Evolutionary conservation across 495 filamentous ascomycete genomes (phyloP).

Genomic region (Penicillium salamii): DNA sequence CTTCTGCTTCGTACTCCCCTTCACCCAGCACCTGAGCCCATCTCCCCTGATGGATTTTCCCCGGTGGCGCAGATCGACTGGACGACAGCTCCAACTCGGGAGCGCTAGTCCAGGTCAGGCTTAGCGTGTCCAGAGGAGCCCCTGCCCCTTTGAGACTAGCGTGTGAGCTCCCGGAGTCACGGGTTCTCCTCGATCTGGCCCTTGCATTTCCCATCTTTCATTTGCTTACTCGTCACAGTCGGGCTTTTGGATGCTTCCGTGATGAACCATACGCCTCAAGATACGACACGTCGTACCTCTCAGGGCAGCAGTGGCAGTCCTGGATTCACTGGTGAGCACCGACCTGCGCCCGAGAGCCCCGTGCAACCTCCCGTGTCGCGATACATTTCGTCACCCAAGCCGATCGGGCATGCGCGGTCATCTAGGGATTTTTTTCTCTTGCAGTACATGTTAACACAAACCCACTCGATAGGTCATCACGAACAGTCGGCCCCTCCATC

Average conservation of each 20-base stretch:
- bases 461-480: conserved; percentile 25
- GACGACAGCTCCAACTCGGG: conserved; percentile 37
- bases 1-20: background rate
- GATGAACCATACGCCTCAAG: conserved; percentile 32
- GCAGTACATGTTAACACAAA: background rate
- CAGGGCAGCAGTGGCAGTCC: conserved; percentile 38
- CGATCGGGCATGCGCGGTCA: conserved; percentile 1
- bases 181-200: conserved; percentile 32
- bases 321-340: conserved; percentile 35
- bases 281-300: conserved; percentile 33
- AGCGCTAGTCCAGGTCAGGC: conserved; percentile 29
- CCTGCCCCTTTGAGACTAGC: conserved; percentile 28
- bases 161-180: conserved; percentile 42
- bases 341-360: conserved; percentile 4
- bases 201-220: conserved; percentile 12
- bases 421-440: conserved; percentile 1
- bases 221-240: conserved; percentile 5
- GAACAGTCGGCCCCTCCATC: conserved; percentile 44
- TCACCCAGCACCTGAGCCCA: background rate
- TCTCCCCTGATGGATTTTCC: conserved; percentile 22
- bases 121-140: conserved; percentile 20
- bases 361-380: conserved; percentile 2
- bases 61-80: conserved; percentile 39
- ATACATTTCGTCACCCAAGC: conserved; percentile 1
- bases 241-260: conserved; percentile 20